Base-by-base conservation (phyloP, 495 filamentous ascomycete genomes). In the Trichoderma erinaceum region DNA sequence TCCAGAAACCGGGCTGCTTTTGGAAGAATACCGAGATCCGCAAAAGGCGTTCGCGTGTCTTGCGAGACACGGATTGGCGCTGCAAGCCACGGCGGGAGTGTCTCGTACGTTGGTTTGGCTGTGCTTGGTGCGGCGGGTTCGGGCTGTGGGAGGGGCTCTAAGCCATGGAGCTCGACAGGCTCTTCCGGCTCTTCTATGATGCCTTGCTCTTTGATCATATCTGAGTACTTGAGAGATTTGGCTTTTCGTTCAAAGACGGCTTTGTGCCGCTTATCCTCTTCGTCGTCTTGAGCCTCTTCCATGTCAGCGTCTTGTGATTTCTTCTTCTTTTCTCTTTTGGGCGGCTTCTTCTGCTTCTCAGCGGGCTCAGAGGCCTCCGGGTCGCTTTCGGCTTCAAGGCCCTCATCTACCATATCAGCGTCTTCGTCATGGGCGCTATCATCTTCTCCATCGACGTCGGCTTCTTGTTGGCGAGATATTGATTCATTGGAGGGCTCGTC, bases 121-220 rank as follows among this genome's bases (percentile, higher is more conserved):
- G 75, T 75, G 21, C 79, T 68, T 43, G 86, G 82, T n/a, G 78
- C 77, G 0, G 82, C 80, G 32, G 82, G 83, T 66, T 83, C 80
- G 44, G 90, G 89, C 71, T 92, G 89, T 41, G 90, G 91, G 35
- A 93, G 73, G n/a, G 89, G 90, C 68, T 86, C 84, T 2, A 94
- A 78, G 18, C 85, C 87, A 67, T 91, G 82, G 15, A 88, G 63
- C 69, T 77, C 80, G 58, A 85, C 78, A 50, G 52, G 43, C 66
- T 71, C 71, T 12, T 70, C 67, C 44, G 75, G 71, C 1, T 69
- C 52, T 16, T 69, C 66, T 43, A 69, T 69, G 52, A 68, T 70
- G 29, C 71, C 70, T 23, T 71, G 71, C 16, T 72, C 70, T 10
- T 74, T 70, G 61, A 79, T 73, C 18, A 66, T 32, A n/a, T 52